These are phyloP conservation scores for Ascoidea asiatica DNA, from an alignment of 805 yeast species.

Conservation along the genomic window DNA sequence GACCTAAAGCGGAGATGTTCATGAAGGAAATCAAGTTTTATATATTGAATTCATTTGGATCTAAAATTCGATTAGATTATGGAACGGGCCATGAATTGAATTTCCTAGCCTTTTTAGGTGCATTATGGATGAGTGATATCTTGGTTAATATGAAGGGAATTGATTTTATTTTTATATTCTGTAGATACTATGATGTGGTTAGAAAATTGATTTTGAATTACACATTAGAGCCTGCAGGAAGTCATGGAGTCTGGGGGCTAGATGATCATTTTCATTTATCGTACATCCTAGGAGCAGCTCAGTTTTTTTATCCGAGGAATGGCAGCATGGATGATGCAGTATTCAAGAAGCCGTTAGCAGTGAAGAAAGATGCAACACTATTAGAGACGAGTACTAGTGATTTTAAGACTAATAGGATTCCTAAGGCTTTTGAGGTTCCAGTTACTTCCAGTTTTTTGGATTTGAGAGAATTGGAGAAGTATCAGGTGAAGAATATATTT, in stretches of 20 bases:
- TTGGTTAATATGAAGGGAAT: constrained; percentile 19
- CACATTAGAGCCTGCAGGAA: constrained; percentile 93
- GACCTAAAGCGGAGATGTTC: constrained; percentile 14
- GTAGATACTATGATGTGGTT: constrained; percentile 45
- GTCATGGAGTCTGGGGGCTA: constrained; percentile 97
- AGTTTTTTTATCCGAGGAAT: constrained; percentile 26
- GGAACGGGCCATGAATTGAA: constrained; percentile 96
- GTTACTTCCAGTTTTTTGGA: neutral
- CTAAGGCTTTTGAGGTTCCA: too few relatives aligned
- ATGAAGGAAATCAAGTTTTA: constrained; percentile 44
- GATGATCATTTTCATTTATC: constrained; percentile 91
- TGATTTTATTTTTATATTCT: constrained; percentile 39
- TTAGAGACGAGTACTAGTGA: neutral
- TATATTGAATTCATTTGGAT: constrained; percentile 65
- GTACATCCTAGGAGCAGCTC: constrained; percentile 84
- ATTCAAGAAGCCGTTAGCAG: neutral
- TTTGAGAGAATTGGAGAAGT: constrained; percentile 21
- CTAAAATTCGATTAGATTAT: constrained; percentile 69
- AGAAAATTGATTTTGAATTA: constrained; percentile 49
- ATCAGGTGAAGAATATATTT: constrained; percentile 44
- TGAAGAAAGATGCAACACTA: constrained; percentile 9
- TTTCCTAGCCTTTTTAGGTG: constrained; percentile 67
- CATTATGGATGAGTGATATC: constrained; percentile 30
- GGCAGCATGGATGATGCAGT: constrained; percentile 16
- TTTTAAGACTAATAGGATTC: constrained; percentile 10